These are phyloP conservation scores for Logfia minima DNA, from an alignment of 129 eudicot species.

Conservation along the genomic window DNA sequence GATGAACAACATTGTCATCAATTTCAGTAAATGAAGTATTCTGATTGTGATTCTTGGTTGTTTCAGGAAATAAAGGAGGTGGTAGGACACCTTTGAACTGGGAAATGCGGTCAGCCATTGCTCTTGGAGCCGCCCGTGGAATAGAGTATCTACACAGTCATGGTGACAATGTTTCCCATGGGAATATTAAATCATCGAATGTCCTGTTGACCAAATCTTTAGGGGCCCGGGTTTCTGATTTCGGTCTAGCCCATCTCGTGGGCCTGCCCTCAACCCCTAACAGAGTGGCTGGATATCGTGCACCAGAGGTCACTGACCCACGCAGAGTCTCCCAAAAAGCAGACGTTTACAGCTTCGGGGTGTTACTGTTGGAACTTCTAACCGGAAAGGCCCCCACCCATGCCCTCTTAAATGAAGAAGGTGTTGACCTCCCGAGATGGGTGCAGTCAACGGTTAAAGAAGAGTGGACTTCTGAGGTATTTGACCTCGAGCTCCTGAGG, in stretches of 20 bases:
- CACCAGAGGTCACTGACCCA: slow-evolving; percentile 93
- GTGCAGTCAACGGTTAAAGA: slow-evolving; percentile 85
- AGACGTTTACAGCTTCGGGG: slow-evolving; percentile 66
- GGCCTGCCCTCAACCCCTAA: slow-evolving; percentile 72
- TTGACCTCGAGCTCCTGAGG: slow-evolving; percentile 82
- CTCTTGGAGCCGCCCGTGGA: slow-evolving; percentile 91
- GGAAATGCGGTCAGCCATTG: slow-evolving; percentile 59
- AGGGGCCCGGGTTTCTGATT: slow-evolving; percentile 77
- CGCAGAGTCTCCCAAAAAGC: slow-evolving; percentile 47
- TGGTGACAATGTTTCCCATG: slow-evolving; percentile 63
- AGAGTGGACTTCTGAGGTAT: slow-evolving; percentile 92
- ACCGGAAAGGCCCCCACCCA: slow-evolving; percentile 92
- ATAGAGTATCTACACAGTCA: slow-evolving; percentile 73
- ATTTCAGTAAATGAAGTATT: background rate
- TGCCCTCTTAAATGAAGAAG: slow-evolving; percentile 80
- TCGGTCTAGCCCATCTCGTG: slow-evolving; percentile 72
- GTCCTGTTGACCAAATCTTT: slow-evolving; percentile 71
- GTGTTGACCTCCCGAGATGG: slow-evolving; percentile 96
- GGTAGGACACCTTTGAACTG: slow-evolving; percentile 54
- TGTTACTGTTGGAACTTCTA: slow-evolving; percentile 73
- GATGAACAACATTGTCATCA: background rate
- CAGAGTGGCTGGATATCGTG: slow-evolving; percentile 84
- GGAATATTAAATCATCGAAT: slow-evolving; percentile 87
- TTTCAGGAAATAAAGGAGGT: slow-evolving; percentile 81
- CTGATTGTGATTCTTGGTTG: background rate